A percentile compares a stretch with the other conserved stretches of the same genome.
phyloP scores from a whole-genome alignment of 306 rosid genomes.

The Gynostemma pentaphyllum region DNA sequence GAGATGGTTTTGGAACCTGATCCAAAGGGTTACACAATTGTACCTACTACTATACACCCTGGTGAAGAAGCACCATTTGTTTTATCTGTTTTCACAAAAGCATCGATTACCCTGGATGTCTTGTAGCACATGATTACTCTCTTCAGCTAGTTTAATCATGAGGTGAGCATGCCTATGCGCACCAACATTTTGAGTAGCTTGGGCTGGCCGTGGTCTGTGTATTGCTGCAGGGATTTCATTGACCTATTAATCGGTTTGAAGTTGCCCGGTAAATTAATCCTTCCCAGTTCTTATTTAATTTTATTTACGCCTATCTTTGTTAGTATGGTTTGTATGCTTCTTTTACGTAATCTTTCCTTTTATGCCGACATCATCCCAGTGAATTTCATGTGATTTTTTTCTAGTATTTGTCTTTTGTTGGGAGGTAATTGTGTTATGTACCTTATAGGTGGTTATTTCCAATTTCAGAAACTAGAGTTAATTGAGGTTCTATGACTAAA shows the following conservation, averaged over 20 bases:
- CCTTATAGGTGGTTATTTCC: no score
- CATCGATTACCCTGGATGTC: constrained; percentile 80
- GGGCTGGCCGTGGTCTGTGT: constrained; percentile 33
- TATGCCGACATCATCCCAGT: neutral
- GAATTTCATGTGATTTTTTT: neutral
- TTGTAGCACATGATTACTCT: constrained; percentile 30
- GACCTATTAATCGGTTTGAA: constrained; percentile 16
- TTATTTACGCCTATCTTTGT: neutral
- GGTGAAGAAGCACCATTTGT: constrained; percentile 99
- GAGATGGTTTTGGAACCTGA: constrained; percentile 99
- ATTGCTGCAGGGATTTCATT: constrained; percentile 19
- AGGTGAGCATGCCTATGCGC: constrained; percentile 12
- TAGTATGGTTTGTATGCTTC: neutral
- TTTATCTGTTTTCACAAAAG: constrained; percentile 96
- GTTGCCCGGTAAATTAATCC: neutral
- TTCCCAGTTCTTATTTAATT: neutral
- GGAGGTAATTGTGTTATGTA: no score
- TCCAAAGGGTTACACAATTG: constrained; percentile 96
- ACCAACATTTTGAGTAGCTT: constrained; percentile 34
- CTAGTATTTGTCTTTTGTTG: neutral
- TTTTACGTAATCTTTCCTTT: neutral
- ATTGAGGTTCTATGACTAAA: no score
- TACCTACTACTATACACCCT: constrained; percentile 97
- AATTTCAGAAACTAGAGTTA: no score
- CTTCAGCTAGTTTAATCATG: constrained; percentile 20